Evolutionary conservation across 2,329 filamentous ascomycete species (phyloP).

Genomic region (Knufia petricola): DNA sequence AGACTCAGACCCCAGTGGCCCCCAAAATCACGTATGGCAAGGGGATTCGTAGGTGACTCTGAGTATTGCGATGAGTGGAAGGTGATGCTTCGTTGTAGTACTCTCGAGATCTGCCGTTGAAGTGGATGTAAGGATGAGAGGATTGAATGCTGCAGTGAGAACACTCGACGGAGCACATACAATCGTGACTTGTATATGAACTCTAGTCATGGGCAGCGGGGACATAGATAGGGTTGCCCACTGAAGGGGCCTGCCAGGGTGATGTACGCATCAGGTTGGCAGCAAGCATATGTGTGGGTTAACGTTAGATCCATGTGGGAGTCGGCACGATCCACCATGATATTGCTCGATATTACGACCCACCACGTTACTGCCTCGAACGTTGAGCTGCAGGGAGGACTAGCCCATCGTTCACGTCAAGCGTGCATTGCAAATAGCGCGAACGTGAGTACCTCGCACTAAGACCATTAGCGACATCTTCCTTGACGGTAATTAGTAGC

Average conservation of each 20-base stretch:
- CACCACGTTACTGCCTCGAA: background rate
- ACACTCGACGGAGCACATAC: background rate
- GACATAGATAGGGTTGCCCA: background rate
- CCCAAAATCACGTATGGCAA: background rate
- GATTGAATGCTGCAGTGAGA: constrained; percentile 4
- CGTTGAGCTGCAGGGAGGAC: background rate
- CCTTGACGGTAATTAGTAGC: background rate
- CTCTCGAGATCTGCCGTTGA: background rate
- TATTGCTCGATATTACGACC: background rate
- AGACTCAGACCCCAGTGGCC: background rate
- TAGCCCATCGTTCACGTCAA: background rate
- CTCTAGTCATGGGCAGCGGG: constrained; percentile 5
- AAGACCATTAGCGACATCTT: background rate
- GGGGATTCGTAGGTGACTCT: background rate
- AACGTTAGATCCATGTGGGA: background rate
- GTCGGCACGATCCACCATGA: background rate
- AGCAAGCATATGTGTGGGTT: constrained; percentile 6
- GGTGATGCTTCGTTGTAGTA: background rate
- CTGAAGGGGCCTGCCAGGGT: background rate
- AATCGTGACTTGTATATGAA: background rate
- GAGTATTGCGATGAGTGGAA: background rate
- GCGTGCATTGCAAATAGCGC: background rate
- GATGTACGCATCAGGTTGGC: constrained; percentile 1
- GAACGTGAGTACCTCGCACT: background rate
- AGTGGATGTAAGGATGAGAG: background rate